These are phyloP conservation scores for Cubamyces sp. DNA, from an alignment of 768 basidiomycete genomes.

Conservation along the genomic window DNA sequence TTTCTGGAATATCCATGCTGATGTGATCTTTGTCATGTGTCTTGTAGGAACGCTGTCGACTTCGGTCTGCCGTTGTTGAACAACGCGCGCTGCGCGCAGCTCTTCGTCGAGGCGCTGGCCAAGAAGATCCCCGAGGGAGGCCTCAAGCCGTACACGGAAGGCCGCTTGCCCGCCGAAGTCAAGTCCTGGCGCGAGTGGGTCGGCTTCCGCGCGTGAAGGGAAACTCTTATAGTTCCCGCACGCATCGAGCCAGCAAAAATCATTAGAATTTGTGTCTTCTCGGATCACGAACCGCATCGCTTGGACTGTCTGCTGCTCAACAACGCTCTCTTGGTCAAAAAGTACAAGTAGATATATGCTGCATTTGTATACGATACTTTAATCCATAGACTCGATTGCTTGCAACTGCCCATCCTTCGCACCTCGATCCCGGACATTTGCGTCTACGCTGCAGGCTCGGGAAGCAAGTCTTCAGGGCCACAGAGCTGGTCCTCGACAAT, in stretches of 20 bases:
- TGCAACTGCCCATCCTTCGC: not conserved
- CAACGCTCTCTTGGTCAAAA: constrained; percentile 15
- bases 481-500: constrained; percentile 56
- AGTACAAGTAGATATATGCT: constrained; percentile 28
- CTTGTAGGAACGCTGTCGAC: constrained; percentile 85
- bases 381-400: constrained; percentile 10
- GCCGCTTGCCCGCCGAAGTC: constrained; percentile 88
- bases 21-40: not conserved
- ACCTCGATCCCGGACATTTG: not conserved
- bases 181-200: constrained; percentile 91
- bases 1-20: not conserved
- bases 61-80: constrained; percentile 93
- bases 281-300: no score
- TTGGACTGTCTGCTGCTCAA: not conserved
- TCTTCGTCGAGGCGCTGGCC: constrained; percentile 89
- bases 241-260: not conserved
- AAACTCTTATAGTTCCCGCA: not conserved
- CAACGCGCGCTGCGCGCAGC: constrained; percentile 83
- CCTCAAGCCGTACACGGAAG: constrained; percentile 79
- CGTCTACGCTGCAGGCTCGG: not conserved
- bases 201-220: constrained; percentile 62
- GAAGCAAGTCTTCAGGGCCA: constrained; percentile 47
- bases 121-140: constrained; percentile 84
- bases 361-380: constrained; percentile 21
- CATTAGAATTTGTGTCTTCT: no score